These are phyloP conservation scores for Thalassiosira profunda DNA, from an alignment of 108 stramenopile genomes.

Conservation along the genomic window DNA sequence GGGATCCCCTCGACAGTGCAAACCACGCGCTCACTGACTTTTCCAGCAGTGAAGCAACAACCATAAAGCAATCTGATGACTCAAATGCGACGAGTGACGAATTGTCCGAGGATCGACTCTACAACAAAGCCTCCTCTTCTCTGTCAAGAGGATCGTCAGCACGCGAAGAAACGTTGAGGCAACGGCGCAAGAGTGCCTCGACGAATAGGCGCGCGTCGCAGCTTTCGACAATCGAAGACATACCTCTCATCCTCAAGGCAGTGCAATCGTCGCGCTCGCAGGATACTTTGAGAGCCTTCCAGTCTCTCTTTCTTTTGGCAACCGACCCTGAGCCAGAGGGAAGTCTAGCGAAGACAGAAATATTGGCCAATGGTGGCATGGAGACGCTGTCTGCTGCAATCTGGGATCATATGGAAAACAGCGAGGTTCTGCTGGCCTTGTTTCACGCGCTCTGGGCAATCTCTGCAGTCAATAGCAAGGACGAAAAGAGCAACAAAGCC, in stretches of 20 bases:
- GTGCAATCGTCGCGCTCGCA: constrained; percentile 3
- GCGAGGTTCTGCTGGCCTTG: neutral
- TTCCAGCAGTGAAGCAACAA: too few species aligned
- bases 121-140: too few species aligned
- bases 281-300: constrained; percentile 12
- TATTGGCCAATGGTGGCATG: neutral
- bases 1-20: too few species aligned
- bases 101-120: too few species aligned
- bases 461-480: neutral
- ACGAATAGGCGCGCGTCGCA: too few species aligned
- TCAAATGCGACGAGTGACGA: too few species aligned
- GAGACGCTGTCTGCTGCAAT: neutral
- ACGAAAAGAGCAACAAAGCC: neutral
- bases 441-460: constrained; percentile 22
- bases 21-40: too few species aligned
- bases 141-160: too few species aligned
- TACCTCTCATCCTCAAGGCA: constrained; percentile 10
- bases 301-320: constrained; percentile 12
- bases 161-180: too few species aligned
- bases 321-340: constrained; percentile 15
- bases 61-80: too few species aligned
- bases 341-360: constrained; percentile 7
- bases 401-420: neutral
- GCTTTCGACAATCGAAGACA: constrained; percentile 13
- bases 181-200: too few species aligned